These are phyloP conservation scores for Fraxinus albicans DNA, from an alignment of 305 asterid genomes.

Conservation along the genomic window DNA sequence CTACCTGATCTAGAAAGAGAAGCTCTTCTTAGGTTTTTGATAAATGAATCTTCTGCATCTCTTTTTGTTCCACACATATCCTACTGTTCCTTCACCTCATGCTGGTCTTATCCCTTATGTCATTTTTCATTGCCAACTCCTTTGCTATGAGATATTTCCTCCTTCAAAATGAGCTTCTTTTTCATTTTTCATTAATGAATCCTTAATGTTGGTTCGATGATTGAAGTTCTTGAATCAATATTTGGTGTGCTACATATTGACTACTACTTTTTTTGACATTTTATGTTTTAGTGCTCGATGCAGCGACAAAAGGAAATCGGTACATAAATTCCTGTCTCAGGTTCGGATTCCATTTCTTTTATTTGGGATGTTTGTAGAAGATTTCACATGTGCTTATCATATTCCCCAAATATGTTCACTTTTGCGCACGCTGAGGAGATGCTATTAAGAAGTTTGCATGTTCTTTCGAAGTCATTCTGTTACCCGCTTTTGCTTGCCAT, in stretches of 20 bases:
- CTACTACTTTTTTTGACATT: slow-evolving; percentile 15
- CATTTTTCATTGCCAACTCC: background rate
- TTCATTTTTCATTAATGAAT: background rate
- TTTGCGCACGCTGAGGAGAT: background rate
- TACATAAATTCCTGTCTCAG: slow-evolving; percentile 92
- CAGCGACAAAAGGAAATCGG: slow-evolving; percentile 89
- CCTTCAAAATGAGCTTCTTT: background rate
- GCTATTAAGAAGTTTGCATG: slow-evolving; percentile 7
- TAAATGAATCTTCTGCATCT: background rate
- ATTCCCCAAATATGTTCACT: background rate
- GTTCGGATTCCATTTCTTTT: slow-evolving; percentile 33
- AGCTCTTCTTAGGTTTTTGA: background rate
- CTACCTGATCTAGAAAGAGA: background rate
- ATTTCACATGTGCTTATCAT: background rate
- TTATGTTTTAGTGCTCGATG: slow-evolving; percentile 77
- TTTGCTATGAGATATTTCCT: background rate
- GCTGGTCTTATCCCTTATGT: background rate
- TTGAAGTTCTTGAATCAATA: background rate
- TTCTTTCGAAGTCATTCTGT: background rate
- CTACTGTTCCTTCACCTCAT: background rate
- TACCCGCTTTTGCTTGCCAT: slow-evolving; percentile 10
- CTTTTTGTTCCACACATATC: background rate
- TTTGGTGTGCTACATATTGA: background rate
- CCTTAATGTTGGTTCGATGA: background rate
- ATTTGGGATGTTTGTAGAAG: slow-evolving; percentile 15